These are phyloP conservation scores for Irpex sp. DNA, from an alignment of 1,284 basidiomycete species.

Conservation along the genomic window DNA sequence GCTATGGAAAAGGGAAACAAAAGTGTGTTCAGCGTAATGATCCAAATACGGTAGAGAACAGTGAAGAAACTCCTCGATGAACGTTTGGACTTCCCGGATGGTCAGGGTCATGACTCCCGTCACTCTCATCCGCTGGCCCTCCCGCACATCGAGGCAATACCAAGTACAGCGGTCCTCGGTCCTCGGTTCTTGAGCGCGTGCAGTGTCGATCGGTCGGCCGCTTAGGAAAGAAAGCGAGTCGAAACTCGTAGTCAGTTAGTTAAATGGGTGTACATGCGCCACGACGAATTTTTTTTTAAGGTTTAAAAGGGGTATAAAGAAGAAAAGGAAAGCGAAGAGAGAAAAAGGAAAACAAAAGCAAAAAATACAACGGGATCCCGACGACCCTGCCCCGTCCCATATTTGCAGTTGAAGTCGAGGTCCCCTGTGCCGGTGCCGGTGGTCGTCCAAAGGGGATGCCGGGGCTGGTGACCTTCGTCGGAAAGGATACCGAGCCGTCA, in stretches of 20 bases:
- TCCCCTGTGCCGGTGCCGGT: too few species aligned
- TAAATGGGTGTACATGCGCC: too few species aligned
- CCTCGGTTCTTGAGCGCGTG: background rate
- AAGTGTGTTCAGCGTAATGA: background rate
- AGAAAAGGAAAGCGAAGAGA: too few species aligned
- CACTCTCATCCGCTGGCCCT: background rate
- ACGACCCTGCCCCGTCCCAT: too few species aligned
- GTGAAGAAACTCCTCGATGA: background rate
- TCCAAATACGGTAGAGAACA: background rate
- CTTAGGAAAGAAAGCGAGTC: background rate
- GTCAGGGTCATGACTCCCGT: slow-evolving; percentile 1
- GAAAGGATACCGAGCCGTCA: background rate
- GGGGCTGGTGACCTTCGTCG: too few species aligned
- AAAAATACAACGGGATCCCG: too few species aligned
- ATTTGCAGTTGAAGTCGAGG: too few species aligned
- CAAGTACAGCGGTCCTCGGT: background rate
- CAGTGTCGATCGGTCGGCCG: background rate
- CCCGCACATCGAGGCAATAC: background rate
- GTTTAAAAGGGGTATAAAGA: too few species aligned
- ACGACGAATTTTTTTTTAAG: too few species aligned
- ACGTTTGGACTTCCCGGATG: background rate
- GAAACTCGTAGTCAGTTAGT: too few species aligned
- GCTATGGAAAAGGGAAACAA: background rate
- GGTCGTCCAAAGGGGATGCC: too few species aligned
- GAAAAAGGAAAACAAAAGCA: too few species aligned